Evolutionary conservation across 306 rosid genomes (phyloP).

Genomic region (Pterocarpus macrocarpus): DNA sequence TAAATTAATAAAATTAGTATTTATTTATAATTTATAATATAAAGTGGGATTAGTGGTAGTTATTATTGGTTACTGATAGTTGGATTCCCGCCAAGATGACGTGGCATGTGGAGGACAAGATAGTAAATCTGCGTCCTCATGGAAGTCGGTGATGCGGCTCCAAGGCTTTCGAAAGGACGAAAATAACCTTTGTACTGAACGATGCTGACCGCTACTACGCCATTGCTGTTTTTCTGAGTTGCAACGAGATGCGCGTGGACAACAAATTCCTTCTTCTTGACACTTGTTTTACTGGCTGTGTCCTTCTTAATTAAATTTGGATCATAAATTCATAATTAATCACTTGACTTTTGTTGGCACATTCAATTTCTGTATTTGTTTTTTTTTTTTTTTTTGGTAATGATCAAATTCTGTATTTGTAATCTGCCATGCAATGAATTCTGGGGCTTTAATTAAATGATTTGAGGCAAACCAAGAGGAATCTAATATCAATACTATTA

Average conservation of each 20-base stretch:
- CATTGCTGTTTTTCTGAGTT: not conserved
- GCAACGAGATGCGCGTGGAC: not conserved
- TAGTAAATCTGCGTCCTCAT: conserved; percentile 8
- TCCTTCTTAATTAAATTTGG: not conserved
- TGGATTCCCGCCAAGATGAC: conserved; percentile 25
- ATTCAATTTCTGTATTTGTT: not conserved
- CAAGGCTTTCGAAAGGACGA: conserved; percentile 9
- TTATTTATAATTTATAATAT: too few relatives aligned
- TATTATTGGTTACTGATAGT: not conserved
- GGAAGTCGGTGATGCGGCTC: conserved; percentile 46
- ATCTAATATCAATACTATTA: not conserved
- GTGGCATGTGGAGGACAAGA: conserved; percentile 42
- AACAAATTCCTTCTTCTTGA: not conserved
- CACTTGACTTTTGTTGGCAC: not conserved
- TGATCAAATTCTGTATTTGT: not conserved
- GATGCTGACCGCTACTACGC: not conserved
- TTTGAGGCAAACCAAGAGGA: not conserved
- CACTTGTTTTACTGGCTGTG: not conserved
- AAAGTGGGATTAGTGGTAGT: not conserved
- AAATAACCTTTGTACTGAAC: conserved; percentile 13
- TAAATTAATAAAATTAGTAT: too few relatives aligned
- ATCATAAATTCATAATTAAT: not conserved
- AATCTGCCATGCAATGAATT: not conserved
- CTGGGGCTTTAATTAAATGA: not conserved
- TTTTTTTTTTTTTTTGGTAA: too few relatives aligned